Base-by-base conservation (phyloP, 2,329 filamentous ascomycete genomes). In the Arthrobotrys megalospora region DNA sequence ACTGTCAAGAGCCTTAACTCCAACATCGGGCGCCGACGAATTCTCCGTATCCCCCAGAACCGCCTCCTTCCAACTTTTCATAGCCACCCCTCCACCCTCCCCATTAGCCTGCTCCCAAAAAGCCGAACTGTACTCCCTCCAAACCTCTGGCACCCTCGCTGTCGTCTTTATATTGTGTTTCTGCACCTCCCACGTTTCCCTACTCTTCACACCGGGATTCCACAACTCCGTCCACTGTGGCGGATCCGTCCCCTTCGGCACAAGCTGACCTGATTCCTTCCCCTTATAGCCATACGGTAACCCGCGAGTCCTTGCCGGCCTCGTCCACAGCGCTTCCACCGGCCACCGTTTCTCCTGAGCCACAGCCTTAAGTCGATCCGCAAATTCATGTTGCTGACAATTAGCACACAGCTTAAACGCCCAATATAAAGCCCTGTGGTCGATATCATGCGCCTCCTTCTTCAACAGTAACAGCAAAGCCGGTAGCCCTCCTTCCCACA, bases 261-360 rank as follows among this genome's bases (percentile, higher is more conserved):
- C 41, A 16, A 36, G 53, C 38, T 78, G 75, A 5, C 75, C 75
- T 6, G 50, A 19, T 14, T 47, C n/a, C 2, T 28, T 53, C 5
- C 75, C 75, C 7, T 32, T 50, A n/a, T 78, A 78, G 12, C 75
- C 75, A 48, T 67, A 78, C 8, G 52, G 45, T 28, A 78, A 48
- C 21, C 75, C 75, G n/a, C 62, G 60, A 6, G 43, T 72, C 28
- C 67, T 67, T 14, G 4, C 10, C n/a, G 67, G 67, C 36, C 62
- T 52, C 12, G 53, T 72, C 75, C 75, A 78, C 8, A 78, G 53
- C 12, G 28, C 41, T 21, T 78, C 67, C 21, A 68, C 52, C 1
- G 75, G 75, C 75, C 75, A 78, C 11, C 75, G 67, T 19, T 78
- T 78, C 67, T 78, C 75, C 63, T 78, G 75, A n/a, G 47, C 75